Conservation (phyloP, 2,329 filamentous ascomycete species). For the Apiospora aurea region DNA sequence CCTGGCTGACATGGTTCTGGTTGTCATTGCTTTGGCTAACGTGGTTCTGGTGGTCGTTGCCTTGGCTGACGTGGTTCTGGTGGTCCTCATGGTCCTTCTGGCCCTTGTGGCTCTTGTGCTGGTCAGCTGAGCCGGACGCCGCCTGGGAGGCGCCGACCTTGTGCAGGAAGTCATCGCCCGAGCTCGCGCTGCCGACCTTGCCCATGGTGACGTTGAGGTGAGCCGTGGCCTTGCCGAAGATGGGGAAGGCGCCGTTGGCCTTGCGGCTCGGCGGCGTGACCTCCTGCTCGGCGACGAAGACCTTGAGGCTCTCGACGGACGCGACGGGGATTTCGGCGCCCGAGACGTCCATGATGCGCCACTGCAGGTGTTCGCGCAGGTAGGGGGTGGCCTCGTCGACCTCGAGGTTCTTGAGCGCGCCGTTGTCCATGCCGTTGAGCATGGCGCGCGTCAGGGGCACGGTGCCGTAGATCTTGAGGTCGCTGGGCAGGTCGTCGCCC, state of each 20-base stretch:
- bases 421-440: constrained; percentile 22
- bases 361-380: constrained; percentile 21
- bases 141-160: constrained; percentile 9
- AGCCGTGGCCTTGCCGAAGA: constrained; percentile 18
- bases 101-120: neutral
- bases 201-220: constrained; percentile 16
- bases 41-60: neutral
- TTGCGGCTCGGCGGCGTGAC: constrained; percentile 19
- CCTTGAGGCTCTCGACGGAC: constrained; percentile 12
- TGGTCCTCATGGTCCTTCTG: neutral
- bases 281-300: constrained; percentile 22
- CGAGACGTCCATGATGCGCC: constrained; percentile 10
- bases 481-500: constrained; percentile 10
- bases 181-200: neutral
- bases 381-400: constrained; percentile 20
- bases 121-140: rapidly evolving
- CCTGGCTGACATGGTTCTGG: neutral
- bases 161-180: constrained; percentile 8
- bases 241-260: neutral
- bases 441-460: constrained; percentile 24
- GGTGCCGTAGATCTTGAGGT: constrained; percentile 24
- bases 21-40: too few relatives aligned
- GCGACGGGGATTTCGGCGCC: constrained; percentile 16
- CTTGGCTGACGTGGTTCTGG: neutral
- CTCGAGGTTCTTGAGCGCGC: constrained; percentile 22